Evolutionary conservation across 345 rosid species (phyloP).

Genomic region (Salix exigua): DNA sequence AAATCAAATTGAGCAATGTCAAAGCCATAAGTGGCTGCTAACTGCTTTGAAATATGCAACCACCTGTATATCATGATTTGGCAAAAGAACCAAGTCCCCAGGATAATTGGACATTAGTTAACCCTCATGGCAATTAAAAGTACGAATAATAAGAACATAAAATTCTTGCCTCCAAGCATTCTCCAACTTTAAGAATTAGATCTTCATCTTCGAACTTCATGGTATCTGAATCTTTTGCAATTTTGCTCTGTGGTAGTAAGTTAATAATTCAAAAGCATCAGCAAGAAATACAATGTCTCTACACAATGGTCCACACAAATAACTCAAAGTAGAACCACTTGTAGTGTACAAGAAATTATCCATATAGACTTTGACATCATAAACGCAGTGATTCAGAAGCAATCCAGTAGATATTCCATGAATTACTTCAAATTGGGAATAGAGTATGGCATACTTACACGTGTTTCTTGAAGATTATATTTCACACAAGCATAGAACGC

Average conservation of each 20-base stretch:
- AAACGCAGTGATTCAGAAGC: constrained; percentile 1
- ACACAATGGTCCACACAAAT: neutral
- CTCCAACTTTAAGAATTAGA: constrained; percentile 84
- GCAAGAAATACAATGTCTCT: constrained; percentile 1
- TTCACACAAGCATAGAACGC: constrained; percentile 85
- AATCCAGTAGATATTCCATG: neutral
- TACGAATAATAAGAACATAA: neutral
- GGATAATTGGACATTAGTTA: neutral
- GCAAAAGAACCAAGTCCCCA: neutral
- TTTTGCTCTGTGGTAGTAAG: constrained; percentile 54
- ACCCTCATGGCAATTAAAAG: neutral
- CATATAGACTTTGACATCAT: neutral
- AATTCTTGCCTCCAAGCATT: constrained; percentile 82
- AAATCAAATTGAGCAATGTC: neutral
- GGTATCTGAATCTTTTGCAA: constrained; percentile 71
- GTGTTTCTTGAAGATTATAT: constrained; percentile 90
- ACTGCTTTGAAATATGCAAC: neutral
- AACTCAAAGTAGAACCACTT: neutral
- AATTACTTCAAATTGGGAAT: constrained; percentile 2
- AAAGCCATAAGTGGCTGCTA: neutral
- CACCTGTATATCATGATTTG: neutral
- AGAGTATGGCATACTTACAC: constrained; percentile 48
- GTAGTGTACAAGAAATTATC: neutral
- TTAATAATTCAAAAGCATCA: constrained; percentile 15
- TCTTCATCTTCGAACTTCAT: constrained; percentile 67